Conservation (phyloP, 1,284 basidiomycete genomes). For the Heterobasidion occidentale region DNA sequence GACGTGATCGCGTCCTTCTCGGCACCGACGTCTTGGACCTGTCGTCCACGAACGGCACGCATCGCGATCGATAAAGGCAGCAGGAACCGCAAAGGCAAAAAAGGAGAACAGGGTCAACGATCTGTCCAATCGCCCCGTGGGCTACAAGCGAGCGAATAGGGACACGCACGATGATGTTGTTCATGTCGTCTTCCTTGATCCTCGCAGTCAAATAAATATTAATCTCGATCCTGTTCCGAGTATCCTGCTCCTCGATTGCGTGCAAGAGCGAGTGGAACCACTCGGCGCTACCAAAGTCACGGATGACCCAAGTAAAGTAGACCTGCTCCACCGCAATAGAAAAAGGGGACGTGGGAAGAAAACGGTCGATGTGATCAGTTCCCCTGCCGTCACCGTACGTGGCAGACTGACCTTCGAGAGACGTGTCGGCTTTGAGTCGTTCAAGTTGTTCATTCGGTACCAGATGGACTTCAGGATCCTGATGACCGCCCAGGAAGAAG, state of each 20-base stretch:
- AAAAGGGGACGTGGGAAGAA: not conserved
- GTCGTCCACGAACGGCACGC: not conserved
- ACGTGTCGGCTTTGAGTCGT: slow-evolving; percentile 62
- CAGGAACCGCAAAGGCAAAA: not conserved
- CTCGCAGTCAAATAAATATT: slow-evolving; percentile 87
- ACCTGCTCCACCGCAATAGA: slow-evolving; percentile 27
- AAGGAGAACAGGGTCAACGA: not conserved
- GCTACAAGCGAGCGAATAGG: not conserved
- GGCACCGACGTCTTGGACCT: slow-evolving; percentile 81
- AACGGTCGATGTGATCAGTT: too few relatives aligned
- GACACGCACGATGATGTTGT: slow-evolving; percentile 70
- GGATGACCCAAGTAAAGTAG: slow-evolving; percentile 86
- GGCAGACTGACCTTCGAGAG: slow-evolving; percentile 46
- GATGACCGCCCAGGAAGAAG: slow-evolving; percentile 8
- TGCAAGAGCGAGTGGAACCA: slow-evolving; percentile 92
- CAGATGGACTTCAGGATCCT: slow-evolving; percentile 89
- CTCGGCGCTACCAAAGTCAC: slow-evolving; percentile 78
- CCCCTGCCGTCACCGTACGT: too few relatives aligned
- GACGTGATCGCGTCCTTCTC: slow-evolving; percentile 84
- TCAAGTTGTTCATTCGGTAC: slow-evolving; percentile 86
- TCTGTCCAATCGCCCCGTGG: not conserved
- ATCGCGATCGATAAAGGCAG: not conserved
- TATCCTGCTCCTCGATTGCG: slow-evolving; percentile 88
- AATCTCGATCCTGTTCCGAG: slow-evolving; percentile 77
- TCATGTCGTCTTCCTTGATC: slow-evolving; percentile 84